phyloP scores from a whole-genome alignment of 495 filamentous ascomycete genomes.

The Cercophora sp. region DNA sequence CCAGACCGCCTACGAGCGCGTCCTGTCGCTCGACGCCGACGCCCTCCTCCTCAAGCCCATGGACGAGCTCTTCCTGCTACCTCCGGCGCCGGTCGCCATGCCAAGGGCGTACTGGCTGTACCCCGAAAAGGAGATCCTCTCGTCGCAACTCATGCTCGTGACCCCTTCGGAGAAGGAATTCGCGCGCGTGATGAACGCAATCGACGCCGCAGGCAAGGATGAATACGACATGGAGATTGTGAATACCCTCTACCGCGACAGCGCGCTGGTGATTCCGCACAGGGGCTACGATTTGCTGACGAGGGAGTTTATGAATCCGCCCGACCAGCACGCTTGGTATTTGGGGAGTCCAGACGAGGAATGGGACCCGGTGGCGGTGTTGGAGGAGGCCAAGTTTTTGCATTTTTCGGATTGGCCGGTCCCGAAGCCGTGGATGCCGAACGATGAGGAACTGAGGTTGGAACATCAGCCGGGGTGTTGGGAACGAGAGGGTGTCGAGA shows the following conservation, averaged over 20 bases:
- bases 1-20: conserved; percentile 61
- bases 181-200: conserved; percentile 46
- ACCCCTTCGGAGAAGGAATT: conserved; percentile 57
- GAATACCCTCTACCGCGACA: conserved; percentile 63
- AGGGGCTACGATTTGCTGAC: conserved; percentile 65
- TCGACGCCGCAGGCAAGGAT: conserved; percentile 34
- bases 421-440: conserved; percentile 82
- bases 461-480: no score
- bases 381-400: conserved; percentile 67
- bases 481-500: no score
- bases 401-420: conserved; percentile 82
- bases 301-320: conserved; percentile 58
- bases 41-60: conserved; percentile 58
- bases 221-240: conserved; percentile 72
- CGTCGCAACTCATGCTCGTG: conserved; percentile 62
- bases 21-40: conserved; percentile 68
- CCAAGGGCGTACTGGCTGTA: conserved; percentile 69
- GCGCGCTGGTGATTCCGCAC: conserved; percentile 71
- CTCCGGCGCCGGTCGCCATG: conserved; percentile 56
- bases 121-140: conserved; percentile 49
- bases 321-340: conserved; percentile 54
- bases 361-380: conserved; percentile 64
- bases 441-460: no score
- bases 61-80: conserved; percentile 75
- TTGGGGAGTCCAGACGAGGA: conserved; percentile 57